Percentiles rank a stretch among this genome's conserved stretches.
These are phyloP conservation scores for Soucietia sequanensis DNA, from an alignment of 805 yeast genomes.

Conservation along the genomic window DNA sequence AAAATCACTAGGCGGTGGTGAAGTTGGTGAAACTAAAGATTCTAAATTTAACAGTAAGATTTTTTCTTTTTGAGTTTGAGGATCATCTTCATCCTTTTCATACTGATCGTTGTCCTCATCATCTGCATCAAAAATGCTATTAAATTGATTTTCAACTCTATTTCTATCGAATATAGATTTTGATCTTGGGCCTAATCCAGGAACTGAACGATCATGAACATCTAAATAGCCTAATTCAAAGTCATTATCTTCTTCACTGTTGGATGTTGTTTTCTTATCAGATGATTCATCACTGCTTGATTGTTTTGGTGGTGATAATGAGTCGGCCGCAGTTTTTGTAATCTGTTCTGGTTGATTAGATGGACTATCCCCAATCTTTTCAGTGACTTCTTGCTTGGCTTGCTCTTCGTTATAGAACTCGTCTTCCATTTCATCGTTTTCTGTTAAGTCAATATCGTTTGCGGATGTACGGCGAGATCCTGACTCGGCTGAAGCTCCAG, in stretches of 20 bases:
- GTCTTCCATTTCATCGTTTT: conserved; percentile 2
- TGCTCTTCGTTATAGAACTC: neutral
- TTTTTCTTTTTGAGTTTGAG: conserved; percentile 9
- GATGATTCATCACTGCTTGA: conserved; percentile 26
- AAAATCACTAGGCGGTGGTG: conserved; percentile 55
- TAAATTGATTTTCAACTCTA: conserved; percentile 4
- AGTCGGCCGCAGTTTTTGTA: neutral
- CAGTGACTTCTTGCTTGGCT: neutral
- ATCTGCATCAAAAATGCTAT: conserved; percentile 7
- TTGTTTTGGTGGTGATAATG: conserved; percentile 7
- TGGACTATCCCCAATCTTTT: neutral
- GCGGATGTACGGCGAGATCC: conserved; percentile 1
- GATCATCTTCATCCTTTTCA: conserved; percentile 16
- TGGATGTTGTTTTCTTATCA: conserved; percentile 20
- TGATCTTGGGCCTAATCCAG: conserved; percentile 27
- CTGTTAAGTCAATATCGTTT: conserved; percentile 1
- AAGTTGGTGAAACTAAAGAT: conserved; percentile 52
- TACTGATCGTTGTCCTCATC: conserved; percentile 15
- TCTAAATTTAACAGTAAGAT: conserved; percentile 46
- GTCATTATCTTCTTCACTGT: conserved; percentile 27
- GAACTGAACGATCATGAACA: conserved; percentile 13
- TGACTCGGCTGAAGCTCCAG: neutral
- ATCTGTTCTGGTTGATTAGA: neutral
- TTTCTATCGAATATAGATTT: conserved; percentile 37
- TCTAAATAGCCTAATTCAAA: conserved; percentile 31